These are phyloP conservation scores for Kockiozyma suomiensis DNA, from an alignment of 805 yeast genomes.

Conservation along the genomic window DNA sequence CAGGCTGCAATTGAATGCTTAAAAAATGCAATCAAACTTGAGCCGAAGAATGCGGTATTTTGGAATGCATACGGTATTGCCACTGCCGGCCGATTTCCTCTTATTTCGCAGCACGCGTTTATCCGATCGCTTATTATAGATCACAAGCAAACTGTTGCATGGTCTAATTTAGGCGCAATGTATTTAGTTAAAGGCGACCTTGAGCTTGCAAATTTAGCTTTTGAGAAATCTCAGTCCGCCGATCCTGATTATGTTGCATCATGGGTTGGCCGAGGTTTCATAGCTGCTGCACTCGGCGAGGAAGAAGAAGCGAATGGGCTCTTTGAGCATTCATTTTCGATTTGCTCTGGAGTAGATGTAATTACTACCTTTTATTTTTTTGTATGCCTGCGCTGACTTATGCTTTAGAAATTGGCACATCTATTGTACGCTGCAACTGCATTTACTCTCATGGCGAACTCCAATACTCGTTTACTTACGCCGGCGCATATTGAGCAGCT, in stretches of 20 bases:
- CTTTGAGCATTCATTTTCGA: constrained; percentile 74
- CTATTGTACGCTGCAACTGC: constrained; percentile 68
- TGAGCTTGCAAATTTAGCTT: constrained; percentile 72
- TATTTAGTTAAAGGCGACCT: constrained; percentile 69
- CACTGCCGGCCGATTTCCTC: constrained; percentile 62
- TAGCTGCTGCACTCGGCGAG: constrained; percentile 42
- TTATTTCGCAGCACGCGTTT: constrained; percentile 88
- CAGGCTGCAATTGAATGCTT: constrained; percentile 58
- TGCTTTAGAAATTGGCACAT: constrained; percentile 57
- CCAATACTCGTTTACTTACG: constrained; percentile 38
- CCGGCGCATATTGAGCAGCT: constrained; percentile 7
- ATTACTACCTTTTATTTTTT: not conserved
- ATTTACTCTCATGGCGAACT: constrained; percentile 35
- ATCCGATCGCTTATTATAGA: constrained; percentile 76
- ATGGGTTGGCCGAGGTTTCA: constrained; percentile 86
- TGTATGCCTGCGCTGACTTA: not conserved
- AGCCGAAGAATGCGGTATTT: constrained; percentile 65
- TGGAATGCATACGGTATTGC: constrained; percentile 88
- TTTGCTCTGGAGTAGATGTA: constrained; percentile 71
- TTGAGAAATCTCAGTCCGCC: constrained; percentile 72
- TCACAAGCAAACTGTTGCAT: constrained; percentile 64
- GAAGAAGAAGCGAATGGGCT: constrained; percentile 56
- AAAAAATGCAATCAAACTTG: constrained; percentile 70
- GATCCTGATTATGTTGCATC: constrained; percentile 75
- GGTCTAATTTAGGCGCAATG: constrained; percentile 82